Conservation (phyloP, 164 flowering plant species). For the Malania oleifera region DNA sequence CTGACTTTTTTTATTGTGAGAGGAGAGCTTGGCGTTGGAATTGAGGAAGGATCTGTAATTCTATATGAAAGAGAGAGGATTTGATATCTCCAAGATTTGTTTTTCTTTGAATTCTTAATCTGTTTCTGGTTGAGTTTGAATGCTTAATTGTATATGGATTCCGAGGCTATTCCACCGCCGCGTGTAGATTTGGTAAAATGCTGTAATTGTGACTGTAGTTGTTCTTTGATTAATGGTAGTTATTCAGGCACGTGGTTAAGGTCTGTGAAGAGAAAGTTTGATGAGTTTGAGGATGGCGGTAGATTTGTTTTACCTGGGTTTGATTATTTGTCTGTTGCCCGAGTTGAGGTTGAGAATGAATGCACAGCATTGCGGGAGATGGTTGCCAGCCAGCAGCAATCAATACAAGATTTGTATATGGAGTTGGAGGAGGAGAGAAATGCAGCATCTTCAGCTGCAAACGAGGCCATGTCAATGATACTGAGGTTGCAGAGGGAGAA, state of each 20-base stretch:
- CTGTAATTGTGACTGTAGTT: conserved; percentile 56
- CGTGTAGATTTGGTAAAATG: conserved; percentile 34
- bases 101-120: not conserved
- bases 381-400: conserved; percentile 62
- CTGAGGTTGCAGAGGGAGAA: conserved; percentile 93
- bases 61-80: conserved; percentile 1
- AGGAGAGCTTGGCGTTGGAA: conserved; percentile 10
- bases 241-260: conserved; percentile 39
- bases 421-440: conserved; percentile 93
- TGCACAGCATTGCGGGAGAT: conserved; percentile 66
- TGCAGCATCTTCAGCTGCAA: conserved; percentile 89
- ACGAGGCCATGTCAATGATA: conserved; percentile 96
- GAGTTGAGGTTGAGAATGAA: conserved; percentile 77
- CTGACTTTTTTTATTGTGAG: conserved; percentile 8
- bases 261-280: conserved; percentile 66
- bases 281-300: conserved; percentile 36
- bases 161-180: conserved; percentile 22
- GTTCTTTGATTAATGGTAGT: conserved; percentile 19
- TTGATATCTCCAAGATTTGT: not conserved
- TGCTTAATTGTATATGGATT: conserved; percentile 41
- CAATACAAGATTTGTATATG: conserved; percentile 56
- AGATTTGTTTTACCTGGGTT: conserved; percentile 20
- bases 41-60: conserved; percentile 8
- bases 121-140: conserved; percentile 15
- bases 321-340: conserved; percentile 34